Base-by-base conservation (phyloP, 257 asterid genomes). In the Fraxinus pennsylvanica region DNA sequence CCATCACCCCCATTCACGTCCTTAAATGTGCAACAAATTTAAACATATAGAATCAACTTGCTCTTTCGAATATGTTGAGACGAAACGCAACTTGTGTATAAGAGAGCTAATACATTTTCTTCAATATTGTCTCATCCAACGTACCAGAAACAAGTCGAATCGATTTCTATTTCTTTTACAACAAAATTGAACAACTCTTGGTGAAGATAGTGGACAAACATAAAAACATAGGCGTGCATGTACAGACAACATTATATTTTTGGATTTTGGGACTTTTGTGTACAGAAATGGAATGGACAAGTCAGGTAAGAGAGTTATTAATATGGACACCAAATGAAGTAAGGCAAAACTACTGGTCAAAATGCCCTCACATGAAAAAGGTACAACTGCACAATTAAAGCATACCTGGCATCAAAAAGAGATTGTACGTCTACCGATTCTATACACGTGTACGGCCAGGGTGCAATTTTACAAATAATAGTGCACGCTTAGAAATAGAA, bases 381-480 rank as follows among this genome's bases (percentile, higher is more conserved):
- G 83, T 78, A 80, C 83, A 25, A 52, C 72, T 41, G 33, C 59
- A 39, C 76, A 80, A 83, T 74, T 82, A 39, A 78, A 72, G 69
- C 77, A 76, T 78, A 83, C 76, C 79, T 74, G 79, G 38, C 82
- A 79, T 77, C 27, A 25, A 35, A 19, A 19, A 73, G 84, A 81
- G 76, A 50, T 75, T 74, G 84, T 79, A 83, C 85, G 81, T 39
- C 73, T 25, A 21, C 76, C 74, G 30, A 47, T 76, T 72, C 74
- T 71, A 67, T 57, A 74, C 89, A 86, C 89, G 86, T 83, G 83
- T 77, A 86, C 87, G 89, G 86, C 13, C 76, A 74, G 89, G 87
- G 89, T 74, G 36, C 33, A 63, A 27, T 22, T 63, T 63, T 10
- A 27, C 33, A 0, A 9, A 25, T 38, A 7, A 19, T 19, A 9